Evolutionary conservation across 2,329 filamentous ascomycete species (phyloP), one percentile per base, ranked within the genome.

Genomic region (Calonectria pseudoreteaudii): DNA sequence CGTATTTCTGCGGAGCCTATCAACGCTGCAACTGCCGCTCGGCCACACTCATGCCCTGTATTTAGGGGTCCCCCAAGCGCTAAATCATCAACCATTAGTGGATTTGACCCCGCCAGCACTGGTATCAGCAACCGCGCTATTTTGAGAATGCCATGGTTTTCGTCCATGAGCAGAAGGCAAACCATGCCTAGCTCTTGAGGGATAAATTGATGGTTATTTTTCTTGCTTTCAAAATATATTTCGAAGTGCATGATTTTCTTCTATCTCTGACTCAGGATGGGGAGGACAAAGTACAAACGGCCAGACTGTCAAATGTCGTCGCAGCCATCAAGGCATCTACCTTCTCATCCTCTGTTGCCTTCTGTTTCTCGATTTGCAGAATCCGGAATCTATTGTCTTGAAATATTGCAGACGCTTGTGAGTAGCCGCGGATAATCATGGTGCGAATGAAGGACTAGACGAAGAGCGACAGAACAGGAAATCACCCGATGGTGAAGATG

Each of bases 371-470:
- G 7, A 20, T n/a, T n/a, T 8, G 18, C 18, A n/a, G 41, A 3
- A 20, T 10, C 38, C 0, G 18, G 8, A 2, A 18, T n/a, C 6
- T 9, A 10, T 8, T 44, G 18, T 44, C 1, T n/a, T 1, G 1
- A 44, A n/a, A 9, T 41, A 20, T 9, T 44, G 9, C 4, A n/a
- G 18, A 44, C 6, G 36, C 4, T 44, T 44, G 6, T n/a, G 41
- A n/a, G 10, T 44, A 10, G 18, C 41, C 9, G 8, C n/a, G 7
- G 8, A 10, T 3, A n/a, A 44, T 44, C 20, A 18, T 20, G 6
- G 18, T 44, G 18, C 18, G 16, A 44, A 44, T n/a, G 18, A 9
- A 44, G 41, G 2, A 44, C 18, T 20, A 18, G 41, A 10, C 18
- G 6, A 20, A 44, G 6, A 18, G 16, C 6, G 16, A 18, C 16